Percentiles rank a stretch among this genome's conserved stretches.
Conservation (phyloP, 306 rosid species). For the Citrullus colocynthis region DNA sequence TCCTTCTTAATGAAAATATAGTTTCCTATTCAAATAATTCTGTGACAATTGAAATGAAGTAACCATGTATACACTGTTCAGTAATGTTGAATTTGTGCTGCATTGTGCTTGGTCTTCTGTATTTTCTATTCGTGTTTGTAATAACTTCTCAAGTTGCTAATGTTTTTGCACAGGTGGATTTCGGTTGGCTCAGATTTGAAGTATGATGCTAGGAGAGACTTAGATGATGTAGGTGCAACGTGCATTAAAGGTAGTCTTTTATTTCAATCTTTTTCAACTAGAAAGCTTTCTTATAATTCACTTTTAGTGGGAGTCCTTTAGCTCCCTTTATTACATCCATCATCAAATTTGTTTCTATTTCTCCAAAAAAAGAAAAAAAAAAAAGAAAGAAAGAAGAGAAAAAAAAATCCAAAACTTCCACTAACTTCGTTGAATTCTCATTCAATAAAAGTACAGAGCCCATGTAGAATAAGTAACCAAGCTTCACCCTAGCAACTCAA, state of each 20-base stretch:
- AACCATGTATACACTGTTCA: neutral
- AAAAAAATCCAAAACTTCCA: too few species aligned
- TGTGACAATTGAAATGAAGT: neutral
- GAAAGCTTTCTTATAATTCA: too few species aligned
- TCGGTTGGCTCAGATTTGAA: conserved; percentile 99
- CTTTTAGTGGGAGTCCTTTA: too few species aligned
- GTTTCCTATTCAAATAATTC: neutral
- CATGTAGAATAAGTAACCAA: neutral
- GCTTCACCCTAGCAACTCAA: neutral
- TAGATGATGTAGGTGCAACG: conserved; percentile 82
- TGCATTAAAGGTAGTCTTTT: conserved; percentile 39
- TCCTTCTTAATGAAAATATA: neutral
- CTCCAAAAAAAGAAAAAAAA: too few species aligned
- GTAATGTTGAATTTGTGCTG: neutral
- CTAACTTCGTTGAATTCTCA: neutral
- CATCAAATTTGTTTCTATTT: too few species aligned
- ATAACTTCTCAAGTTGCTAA: conserved; percentile 20
- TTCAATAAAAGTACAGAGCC: neutral
- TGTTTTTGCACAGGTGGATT: conserved; percentile 79
- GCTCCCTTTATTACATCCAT: too few species aligned
- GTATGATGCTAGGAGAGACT: conserved; percentile 97
- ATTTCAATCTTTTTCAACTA: too few species aligned
- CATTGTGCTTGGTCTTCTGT: conserved; percentile 2
- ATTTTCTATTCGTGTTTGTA: conserved; percentile 11
- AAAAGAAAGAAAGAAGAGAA: too few species aligned